These are phyloP conservation scores for Solanum pinnatisectum DNA, from an alignment of 257 asterid genomes.

Conservation along the genomic window DNA sequence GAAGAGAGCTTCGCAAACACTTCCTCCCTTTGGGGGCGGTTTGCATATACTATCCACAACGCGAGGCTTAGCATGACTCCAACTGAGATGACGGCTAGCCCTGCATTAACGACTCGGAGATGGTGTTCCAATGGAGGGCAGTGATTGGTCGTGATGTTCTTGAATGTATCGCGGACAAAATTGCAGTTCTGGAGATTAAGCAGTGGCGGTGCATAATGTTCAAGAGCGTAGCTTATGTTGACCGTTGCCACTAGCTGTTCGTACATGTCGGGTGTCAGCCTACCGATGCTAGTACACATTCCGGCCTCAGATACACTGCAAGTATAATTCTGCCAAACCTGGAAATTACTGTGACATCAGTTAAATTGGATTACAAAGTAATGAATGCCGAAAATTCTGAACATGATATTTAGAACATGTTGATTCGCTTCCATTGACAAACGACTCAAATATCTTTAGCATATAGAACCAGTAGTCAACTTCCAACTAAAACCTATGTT, in stretches of 20 bases:
- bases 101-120: conserved; percentile 55
- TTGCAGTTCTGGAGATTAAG: conserved; percentile 79
- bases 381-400: background rate
- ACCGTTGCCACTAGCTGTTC: conserved; percentile 47
- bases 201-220: conserved; percentile 66
- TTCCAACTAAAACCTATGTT: background rate
- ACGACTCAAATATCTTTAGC: background rate
- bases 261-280: conserved; percentile 45
- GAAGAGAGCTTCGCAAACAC: conserved; percentile 71
- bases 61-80: conserved; percentile 94
- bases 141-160: conserved; percentile 49
- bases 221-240: conserved; percentile 76
- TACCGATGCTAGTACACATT: conserved; percentile 32
- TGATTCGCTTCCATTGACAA: background rate
- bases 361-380: background rate
- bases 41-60: conserved; percentile 79
- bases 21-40: conserved; percentile 99
- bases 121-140: conserved; percentile 69
- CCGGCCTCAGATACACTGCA: conserved; percentile 31
- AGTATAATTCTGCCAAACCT: conserved; percentile 48
- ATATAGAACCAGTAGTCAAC: background rate
- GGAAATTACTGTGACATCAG: background rate
- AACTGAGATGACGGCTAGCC: conserved; percentile 66
- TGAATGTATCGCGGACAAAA: conserved; percentile 79
- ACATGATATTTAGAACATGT: background rate